Conservation (phyloP, 2,329 filamentous ascomycete species). For the Aspergillus flavus region DNA sequence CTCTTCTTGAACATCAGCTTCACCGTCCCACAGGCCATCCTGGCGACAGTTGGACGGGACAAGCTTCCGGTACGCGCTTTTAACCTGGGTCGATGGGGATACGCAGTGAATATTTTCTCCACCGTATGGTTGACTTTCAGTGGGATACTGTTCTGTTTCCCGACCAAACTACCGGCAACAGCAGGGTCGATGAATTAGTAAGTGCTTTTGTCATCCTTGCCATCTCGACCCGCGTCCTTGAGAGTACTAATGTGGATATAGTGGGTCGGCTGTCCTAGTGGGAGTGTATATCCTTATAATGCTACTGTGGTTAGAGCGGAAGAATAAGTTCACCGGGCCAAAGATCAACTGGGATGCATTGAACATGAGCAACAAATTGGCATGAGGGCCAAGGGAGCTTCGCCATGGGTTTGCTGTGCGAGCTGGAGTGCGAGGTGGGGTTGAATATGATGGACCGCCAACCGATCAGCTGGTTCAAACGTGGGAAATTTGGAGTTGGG, state of each 20-base stretch:
- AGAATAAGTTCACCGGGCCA: conserved; percentile 17
- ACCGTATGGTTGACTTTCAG: conserved; percentile 49
- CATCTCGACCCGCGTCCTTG: conserved; percentile 18
- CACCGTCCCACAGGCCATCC: conserved; percentile 46
- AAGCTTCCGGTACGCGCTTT: conserved; percentile 27
- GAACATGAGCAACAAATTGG: conserved; percentile 4
- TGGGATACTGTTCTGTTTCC: conserved; percentile 52
- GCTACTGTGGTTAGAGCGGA: conserved; percentile 10
- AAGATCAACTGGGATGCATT: conserved; percentile 12
- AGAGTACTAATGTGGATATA: conserved; percentile 3
- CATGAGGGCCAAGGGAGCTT: neutral
- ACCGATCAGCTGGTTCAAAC: neutral
- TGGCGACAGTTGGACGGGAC: conserved; percentile 40
- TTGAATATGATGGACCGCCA: neutral
- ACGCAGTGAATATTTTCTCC: conserved; percentile 44
- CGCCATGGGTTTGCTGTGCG: neutral
- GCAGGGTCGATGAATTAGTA: conserved; percentile 52
- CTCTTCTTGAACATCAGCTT: conserved; percentile 43
- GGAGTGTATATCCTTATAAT: conserved; percentile 23
- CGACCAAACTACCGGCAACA: conserved; percentile 44
- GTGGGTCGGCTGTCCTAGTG: conserved; percentile 42
- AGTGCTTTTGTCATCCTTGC: neutral
- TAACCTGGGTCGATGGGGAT: conserved; percentile 37
- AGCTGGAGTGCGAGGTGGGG: neutral
- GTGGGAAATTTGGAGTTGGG: neutral